Conservation (phyloP, 192 early-diverging fungal genomes). For the Pilaira anomala region DNA sequence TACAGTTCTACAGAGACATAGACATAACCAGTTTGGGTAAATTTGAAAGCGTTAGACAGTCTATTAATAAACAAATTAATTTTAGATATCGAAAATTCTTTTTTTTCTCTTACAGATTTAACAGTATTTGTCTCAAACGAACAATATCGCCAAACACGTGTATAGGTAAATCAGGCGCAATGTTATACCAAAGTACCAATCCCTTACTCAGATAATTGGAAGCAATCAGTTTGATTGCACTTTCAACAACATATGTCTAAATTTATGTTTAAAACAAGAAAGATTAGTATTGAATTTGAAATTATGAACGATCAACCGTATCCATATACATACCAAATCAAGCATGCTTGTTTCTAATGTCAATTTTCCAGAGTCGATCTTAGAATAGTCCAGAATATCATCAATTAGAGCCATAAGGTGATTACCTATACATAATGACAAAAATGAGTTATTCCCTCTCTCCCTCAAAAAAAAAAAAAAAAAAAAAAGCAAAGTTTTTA, state of each 20-base stretch:
- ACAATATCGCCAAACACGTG: conserved; percentile 50
- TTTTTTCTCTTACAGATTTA: conserved; percentile 37
- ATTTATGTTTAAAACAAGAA: no score
- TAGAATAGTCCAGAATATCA: conserved; percentile 75
- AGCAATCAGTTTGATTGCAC: conserved; percentile 61
- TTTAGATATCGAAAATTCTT: background rate
- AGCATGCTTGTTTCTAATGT: conserved; percentile 36
- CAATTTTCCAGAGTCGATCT: conserved; percentile 77
- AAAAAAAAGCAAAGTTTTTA: background rate
- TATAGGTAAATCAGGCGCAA: conserved; percentile 28
- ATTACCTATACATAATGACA: conserved; percentile 1
- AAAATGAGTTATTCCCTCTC: no score
- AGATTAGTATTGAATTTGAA: no score
- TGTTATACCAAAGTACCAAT: conserved; percentile 31
- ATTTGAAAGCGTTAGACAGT: conserved; percentile 57
- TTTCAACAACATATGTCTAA: conserved; percentile 47
- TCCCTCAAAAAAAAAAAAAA: no score
- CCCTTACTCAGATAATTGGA: conserved; percentile 62
- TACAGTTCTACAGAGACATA: conserved; percentile 25
- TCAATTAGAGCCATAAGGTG: conserved; percentile 68
- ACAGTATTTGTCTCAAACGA: conserved; percentile 49
- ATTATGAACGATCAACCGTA: no score
- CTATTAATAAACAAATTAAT: conserved; percentile 9
- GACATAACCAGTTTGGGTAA: conserved; percentile 44
- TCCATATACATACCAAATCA: conserved; percentile 6